These are phyloP conservation scores for Aspergillus ostianus DNA, from an alignment of 495 filamentous ascomycete genomes.

Conservation along the genomic window DNA sequence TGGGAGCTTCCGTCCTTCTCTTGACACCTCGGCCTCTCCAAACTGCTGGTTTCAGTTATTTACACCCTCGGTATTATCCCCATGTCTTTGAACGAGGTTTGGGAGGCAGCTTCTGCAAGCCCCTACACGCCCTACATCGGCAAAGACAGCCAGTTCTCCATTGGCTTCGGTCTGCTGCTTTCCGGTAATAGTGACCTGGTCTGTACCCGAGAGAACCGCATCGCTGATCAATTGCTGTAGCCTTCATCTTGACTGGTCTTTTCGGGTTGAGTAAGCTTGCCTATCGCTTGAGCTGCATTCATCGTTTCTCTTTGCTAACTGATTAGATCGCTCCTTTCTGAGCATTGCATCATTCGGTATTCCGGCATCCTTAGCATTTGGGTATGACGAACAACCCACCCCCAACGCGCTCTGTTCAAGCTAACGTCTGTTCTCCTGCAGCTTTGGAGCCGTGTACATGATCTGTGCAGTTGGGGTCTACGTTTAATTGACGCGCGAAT, in stretches of 20 bases:
- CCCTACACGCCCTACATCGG: slow-evolving; percentile 78
- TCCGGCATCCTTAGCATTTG: slow-evolving; percentile 84
- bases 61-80: slow-evolving; percentile 11
- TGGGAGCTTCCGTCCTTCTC: not conserved
- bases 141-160: slow-evolving; percentile 79
- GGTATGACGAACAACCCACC: slow-evolving; percentile 55
- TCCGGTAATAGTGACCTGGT: slow-evolving; percentile 45
- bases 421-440: slow-evolving; percentile 35
- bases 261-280: slow-evolving; percentile 77
- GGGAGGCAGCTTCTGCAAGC: slow-evolving; percentile 81
- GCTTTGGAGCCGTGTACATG: slow-evolving; percentile 94
- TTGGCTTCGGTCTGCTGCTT: slow-evolving; percentile 76
- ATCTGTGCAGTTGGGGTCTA: slow-evolving; percentile 98
- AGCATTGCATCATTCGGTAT: slow-evolving; percentile 77
- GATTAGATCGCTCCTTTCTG: slow-evolving; percentile 77
- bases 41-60: slow-evolving; percentile 5
- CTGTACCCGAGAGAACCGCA: not conserved
- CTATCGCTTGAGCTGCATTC: slow-evolving; percentile 1
- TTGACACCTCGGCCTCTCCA: not conserved
- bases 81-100: slow-evolving; percentile 79
- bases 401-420: not conserved
- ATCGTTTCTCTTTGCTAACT: slow-evolving; percentile 5
- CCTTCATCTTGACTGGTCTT: slow-evolving; percentile 61
- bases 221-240: slow-evolving; percentile 33
- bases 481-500: slow-evolving; percentile 59